phyloP scores from a whole-genome alignment of 345 rosid genomes.

The Erysimum cheiranthoides region DNA sequence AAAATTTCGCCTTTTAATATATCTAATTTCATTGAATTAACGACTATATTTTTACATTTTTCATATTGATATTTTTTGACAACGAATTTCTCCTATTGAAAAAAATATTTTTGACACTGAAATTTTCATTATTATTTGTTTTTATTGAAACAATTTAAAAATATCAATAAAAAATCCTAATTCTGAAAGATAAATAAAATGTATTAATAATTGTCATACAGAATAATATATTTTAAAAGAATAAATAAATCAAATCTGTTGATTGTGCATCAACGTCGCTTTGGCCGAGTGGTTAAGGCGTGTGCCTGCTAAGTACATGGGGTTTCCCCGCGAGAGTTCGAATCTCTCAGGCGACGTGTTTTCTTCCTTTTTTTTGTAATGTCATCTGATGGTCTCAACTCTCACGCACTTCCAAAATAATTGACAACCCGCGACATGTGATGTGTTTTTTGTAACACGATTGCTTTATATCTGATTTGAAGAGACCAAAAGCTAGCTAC shows the following conservation, averaged over 20 bases:
- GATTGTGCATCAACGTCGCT: constrained; percentile 28
- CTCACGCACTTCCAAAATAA: not conserved
- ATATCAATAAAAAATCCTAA: too few relatives aligned
- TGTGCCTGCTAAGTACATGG: constrained; percentile 76
- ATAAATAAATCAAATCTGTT: rapidly evolving
- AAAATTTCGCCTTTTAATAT: not conserved
- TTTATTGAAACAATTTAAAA: not conserved
- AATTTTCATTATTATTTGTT: not conserved
- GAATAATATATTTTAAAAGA: not conserved
- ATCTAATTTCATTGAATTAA: not conserved
- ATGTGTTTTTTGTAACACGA: not conserved
- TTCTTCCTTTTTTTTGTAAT: constrained; percentile 5
- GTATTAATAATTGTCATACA: not conserved
- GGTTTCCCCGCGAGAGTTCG: constrained; percentile 79
- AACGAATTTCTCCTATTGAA: not conserved
- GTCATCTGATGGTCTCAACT: not conserved
- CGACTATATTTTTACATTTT: not conserved
- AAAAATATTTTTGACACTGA: not conserved
- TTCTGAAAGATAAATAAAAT: too few relatives aligned
- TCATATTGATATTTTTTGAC: not conserved
- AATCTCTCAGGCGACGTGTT: constrained; percentile 75
- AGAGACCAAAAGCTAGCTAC: not conserved
- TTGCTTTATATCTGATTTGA: not conserved
- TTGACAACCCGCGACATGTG: not conserved
- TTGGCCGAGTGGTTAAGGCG: constrained; percentile 74